Conservation (phyloP, 768 basidiomycete species). For the Fomitopsis pulvina region DNA sequence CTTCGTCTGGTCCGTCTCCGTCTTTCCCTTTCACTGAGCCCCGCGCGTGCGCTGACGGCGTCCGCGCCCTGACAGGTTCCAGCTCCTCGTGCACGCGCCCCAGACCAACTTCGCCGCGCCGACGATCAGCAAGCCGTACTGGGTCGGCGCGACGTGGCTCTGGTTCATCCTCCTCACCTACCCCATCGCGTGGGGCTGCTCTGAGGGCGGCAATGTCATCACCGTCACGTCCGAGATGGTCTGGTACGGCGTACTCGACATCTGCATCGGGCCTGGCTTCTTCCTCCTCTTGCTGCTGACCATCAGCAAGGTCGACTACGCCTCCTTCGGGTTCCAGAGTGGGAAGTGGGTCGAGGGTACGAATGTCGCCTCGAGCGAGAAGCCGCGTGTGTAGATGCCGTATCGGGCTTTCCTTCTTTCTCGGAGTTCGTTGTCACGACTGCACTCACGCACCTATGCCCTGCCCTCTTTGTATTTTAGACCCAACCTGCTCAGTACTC, state of each 20-base stretch:
- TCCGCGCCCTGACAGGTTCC: slow-evolving; percentile 11
- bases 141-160: slow-evolving; percentile 32
- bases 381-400: neutral
- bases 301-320: slow-evolving; percentile 23
- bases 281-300: slow-evolving; percentile 22
- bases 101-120: slow-evolving; percentile 22
- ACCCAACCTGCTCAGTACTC: no score
- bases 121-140: slow-evolving; percentile 17
- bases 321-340: slow-evolving; percentile 21
- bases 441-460: no score
- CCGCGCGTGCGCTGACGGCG: neutral
- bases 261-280: slow-evolving; percentile 35
- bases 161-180: slow-evolving; percentile 50
- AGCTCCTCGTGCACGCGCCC: slow-evolving; percentile 22
- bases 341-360: slow-evolving; percentile 20
- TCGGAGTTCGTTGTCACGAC: no score
- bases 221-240: slow-evolving; percentile 47
- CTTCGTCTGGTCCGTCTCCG: slow-evolving; percentile 42
- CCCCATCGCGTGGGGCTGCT: slow-evolving; percentile 50
- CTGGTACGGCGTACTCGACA: slow-evolving; percentile 45
- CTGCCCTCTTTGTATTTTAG: no score
- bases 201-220: slow-evolving; percentile 49
- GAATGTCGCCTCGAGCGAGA: neutral
- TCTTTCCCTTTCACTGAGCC: slow-evolving; percentile 14
- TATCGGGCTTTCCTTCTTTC: no score